A percentile compares a stretch with the other conserved stretches of the same genome.
Evolutionary conservation across 139 green algal genomes (phyloP).

Genomic region (Chlorella sorokiniana): DNA sequence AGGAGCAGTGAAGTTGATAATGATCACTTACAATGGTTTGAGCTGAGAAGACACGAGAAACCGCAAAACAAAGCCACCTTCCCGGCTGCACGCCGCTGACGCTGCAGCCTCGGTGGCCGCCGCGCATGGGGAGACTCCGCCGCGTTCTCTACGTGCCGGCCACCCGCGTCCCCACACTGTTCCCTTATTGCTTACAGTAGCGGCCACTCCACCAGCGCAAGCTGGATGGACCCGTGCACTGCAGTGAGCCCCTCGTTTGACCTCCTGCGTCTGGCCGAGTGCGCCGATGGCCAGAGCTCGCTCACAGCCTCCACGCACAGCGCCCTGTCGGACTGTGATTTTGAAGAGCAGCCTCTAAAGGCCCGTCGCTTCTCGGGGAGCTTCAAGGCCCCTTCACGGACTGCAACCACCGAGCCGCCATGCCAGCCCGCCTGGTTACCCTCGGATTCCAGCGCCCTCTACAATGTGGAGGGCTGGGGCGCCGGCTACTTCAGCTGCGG

Average conservation of each 20-base stretch:
- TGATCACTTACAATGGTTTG: too few species aligned
- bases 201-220: background rate
- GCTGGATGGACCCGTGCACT: background rate
- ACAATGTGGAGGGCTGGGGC: constrained; percentile 52
- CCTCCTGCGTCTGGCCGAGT: background rate
- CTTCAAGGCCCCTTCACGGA: background rate
- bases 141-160: too few species aligned
- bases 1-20: too few species aligned
- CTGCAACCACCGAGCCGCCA: background rate
- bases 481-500: constrained; percentile 40
- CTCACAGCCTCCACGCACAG: background rate
- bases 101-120: too few species aligned
- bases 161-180: too few species aligned
- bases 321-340: background rate
- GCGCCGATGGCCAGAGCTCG: background rate
- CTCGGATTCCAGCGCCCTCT: constrained; percentile 36
- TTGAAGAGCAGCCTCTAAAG: background rate
- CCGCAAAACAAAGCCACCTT: too few species aligned
- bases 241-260: background rate
- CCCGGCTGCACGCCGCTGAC: too few species aligned
- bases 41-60: too few species aligned
- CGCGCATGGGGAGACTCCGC: too few species aligned
- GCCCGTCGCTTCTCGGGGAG: constrained; percentile 1
- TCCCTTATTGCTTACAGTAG: background rate
- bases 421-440: constrained; percentile 2